These are phyloP conservation scores for Suillus paluster DNA, from an alignment of 768 basidiomycete species.

Conservation along the genomic window DNA sequence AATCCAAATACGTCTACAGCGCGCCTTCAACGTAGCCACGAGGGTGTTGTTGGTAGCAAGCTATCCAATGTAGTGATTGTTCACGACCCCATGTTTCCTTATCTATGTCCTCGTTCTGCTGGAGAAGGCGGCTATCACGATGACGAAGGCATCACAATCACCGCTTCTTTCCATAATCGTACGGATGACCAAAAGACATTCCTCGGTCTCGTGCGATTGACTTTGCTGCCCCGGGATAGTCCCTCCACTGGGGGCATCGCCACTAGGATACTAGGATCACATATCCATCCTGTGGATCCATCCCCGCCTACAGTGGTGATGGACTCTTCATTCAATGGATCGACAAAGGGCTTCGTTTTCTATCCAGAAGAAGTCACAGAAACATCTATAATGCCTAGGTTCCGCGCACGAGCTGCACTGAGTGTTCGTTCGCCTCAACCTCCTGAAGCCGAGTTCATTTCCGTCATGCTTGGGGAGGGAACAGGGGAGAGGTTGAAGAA, in stretches of 20 bases:
- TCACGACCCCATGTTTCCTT: slow-evolving; percentile 8
- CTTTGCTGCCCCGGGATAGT: slow-evolving; percentile 3
- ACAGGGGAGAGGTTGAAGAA: slow-evolving; percentile 4
- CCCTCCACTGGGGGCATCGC: slow-evolving; percentile 2
- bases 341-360: slow-evolving; percentile 8
- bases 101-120: neutral
- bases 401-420: slow-evolving; percentile 1
- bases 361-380: slow-evolving; percentile 8
- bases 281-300: neutral
- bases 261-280: slow-evolving; percentile 1
- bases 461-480: slow-evolving; percentile 2
- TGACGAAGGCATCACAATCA: slow-evolving; percentile 5
- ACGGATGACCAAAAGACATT: slow-evolving; percentile 8
- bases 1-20: neutral
- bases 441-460: slow-evolving; percentile 9
- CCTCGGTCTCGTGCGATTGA: slow-evolving; percentile 7
- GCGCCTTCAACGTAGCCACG: slow-evolving; percentile 5
- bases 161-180: slow-evolving; percentile 4
- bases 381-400: slow-evolving; percentile 3
- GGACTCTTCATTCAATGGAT: slow-evolving; percentile 5
- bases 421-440: slow-evolving; percentile 6
- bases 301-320: slow-evolving; percentile 6
- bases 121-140: neutral
- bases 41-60: slow-evolving; percentile 6
- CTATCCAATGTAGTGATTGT: slow-evolving; percentile 5